phyloP scores from a whole-genome alignment of 306 rosid genomes.

The Ormosia emarginata region DNA sequence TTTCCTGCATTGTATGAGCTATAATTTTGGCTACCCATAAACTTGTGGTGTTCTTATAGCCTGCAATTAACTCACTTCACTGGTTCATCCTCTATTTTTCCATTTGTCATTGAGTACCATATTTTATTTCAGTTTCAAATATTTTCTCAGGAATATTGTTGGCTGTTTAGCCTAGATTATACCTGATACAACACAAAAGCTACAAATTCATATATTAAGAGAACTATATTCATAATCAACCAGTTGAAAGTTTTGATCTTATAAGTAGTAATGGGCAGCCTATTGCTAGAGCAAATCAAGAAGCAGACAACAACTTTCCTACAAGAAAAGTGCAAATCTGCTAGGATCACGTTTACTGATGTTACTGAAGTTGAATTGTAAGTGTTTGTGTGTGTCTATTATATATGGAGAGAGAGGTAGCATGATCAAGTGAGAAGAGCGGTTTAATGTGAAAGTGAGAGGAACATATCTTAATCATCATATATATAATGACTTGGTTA shows the following conservation, averaged over 20 bases:
- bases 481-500: background rate
- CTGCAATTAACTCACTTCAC: conserved; percentile 5
- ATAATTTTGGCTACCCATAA: conserved; percentile 45
- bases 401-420: background rate
- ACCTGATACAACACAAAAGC: background rate
- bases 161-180: background rate
- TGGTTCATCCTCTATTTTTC: conserved; percentile 12
- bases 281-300: conserved; percentile 54
- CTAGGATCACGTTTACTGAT: conserved; percentile 69
- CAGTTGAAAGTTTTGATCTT: background rate
- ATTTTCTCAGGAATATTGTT: background rate
- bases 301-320: conserved; percentile 56
- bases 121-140: background rate
- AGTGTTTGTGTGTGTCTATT: conserved; percentile 11
- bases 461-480: background rate
- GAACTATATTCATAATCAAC: background rate
- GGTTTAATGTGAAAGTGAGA: background rate
- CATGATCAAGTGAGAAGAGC: background rate
- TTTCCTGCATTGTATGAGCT: conserved; percentile 42
- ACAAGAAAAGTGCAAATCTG: conserved; percentile 62
- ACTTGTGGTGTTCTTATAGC: background rate
- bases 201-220: background rate
- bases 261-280: conserved; percentile 35
- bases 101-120: background rate
- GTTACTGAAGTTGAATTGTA: conserved; percentile 77